A percentile compares a stretch with the other conserved stretches of the same genome.
Conservation (phyloP, 169 alveolate species). For the Toxoplasma gondii region DNA sequence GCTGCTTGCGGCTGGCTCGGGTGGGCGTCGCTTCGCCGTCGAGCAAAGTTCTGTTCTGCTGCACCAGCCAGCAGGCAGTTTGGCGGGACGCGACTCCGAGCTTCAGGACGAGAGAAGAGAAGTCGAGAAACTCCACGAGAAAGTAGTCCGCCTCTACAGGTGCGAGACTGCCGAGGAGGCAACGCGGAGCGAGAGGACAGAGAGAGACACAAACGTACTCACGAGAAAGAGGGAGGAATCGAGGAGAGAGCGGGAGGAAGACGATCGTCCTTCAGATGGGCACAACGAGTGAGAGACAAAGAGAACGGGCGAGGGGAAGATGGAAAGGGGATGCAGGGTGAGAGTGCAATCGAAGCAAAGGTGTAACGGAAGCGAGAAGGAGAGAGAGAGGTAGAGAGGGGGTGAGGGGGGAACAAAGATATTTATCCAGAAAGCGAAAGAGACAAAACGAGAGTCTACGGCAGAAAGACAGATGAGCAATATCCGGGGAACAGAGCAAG, state of each 20-base stretch:
- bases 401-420: too few relatives aligned
- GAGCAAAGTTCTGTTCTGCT: conserved; percentile 72
- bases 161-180: neutral
- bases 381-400: neutral
- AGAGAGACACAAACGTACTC: neutral
- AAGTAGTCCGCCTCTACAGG: neutral
- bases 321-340: too few relatives aligned
- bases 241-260: neutral
- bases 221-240: too few relatives aligned
- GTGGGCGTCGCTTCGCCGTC: conserved; percentile 74
- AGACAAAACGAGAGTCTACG: too few relatives aligned
- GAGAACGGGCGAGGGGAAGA: too few relatives aligned
- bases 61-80: conserved; percentile 75
- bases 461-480: too few relatives aligned
- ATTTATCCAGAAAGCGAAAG: too few relatives aligned
- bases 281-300: too few relatives aligned
- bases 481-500: too few relatives aligned
- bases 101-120: conserved; percentile 57
- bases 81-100: conserved; percentile 75
- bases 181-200: neutral
- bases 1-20: conserved; percentile 75
- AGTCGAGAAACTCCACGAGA: conserved; percentile 19
- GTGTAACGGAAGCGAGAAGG: neutral
- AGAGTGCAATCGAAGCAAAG: neutral
- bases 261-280: too few relatives aligned